phyloP scores from a whole-genome alignment of 768 basidiomycete species.

The Tulasnella sp. region DNA sequence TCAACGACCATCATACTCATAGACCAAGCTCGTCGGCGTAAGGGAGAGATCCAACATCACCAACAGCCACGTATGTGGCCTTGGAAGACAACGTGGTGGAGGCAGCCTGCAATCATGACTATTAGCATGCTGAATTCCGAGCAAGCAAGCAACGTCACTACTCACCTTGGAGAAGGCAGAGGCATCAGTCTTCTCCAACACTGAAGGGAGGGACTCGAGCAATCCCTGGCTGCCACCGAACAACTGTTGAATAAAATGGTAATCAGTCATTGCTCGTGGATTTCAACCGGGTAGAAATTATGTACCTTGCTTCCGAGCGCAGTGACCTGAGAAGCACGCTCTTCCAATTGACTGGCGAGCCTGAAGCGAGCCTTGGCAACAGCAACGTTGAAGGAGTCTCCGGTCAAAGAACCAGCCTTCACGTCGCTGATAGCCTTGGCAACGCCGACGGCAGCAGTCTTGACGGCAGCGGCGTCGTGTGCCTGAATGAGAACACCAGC shows the following conservation, averaged over 20 bases:
- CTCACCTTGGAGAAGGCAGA: slow-evolving; percentile 67
- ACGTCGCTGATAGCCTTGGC: slow-evolving; percentile 59
- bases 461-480: slow-evolving; percentile 55
- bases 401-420: slow-evolving; percentile 44
- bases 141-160: background rate
- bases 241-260: slow-evolving; percentile 44
- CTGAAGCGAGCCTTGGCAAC: slow-evolving; percentile 85
- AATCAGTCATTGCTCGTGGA: slow-evolving; percentile 10
- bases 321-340: slow-evolving; percentile 59
- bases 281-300: slow-evolving; percentile 20
- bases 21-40: slow-evolving; percentile 56
- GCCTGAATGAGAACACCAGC: slow-evolving; percentile 80
- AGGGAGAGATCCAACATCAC: slow-evolving; percentile 70
- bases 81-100: slow-evolving; percentile 64
- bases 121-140: background rate
- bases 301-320: slow-evolving; percentile 61
- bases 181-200: slow-evolving; percentile 63
- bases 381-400: slow-evolving; percentile 73
- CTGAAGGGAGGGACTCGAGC: slow-evolving; percentile 13
- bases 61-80: slow-evolving; percentile 85
- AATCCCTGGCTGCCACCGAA: slow-evolving; percentile 49
- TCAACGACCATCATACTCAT: background rate
- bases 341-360: slow-evolving; percentile 66
- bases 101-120: slow-evolving; percentile 49
- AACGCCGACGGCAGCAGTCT: slow-evolving; percentile 63